A percentile compares a stretch with the other conserved stretches of the same genome.
Conservation (phyloP, 192 early-diverging fungal species). For the Mortierella claussenii region DNA sequence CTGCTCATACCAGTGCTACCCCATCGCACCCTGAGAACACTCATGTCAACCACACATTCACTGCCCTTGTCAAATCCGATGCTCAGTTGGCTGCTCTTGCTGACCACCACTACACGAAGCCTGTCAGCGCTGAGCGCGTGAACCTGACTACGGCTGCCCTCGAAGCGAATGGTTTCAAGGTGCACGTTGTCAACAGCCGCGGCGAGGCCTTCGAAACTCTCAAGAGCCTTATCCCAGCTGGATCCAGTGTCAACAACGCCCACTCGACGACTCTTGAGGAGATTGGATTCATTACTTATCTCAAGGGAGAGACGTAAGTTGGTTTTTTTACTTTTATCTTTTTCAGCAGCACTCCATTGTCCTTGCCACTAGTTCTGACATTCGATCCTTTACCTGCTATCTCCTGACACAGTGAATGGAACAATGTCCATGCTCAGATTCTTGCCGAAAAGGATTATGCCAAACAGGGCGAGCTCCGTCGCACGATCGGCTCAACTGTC, state of each 20-base stretch:
- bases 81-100: constrained; percentile 43
- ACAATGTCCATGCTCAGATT: constrained; percentile 52
- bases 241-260: constrained; percentile 52
- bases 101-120: constrained; percentile 32
- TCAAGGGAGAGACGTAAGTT: constrained; percentile 51
- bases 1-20: constrained; percentile 1
- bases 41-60: constrained; percentile 45
- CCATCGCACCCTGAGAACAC: constrained; percentile 43
- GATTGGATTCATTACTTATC: constrained; percentile 57
- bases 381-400: neutral
- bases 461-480: constrained; percentile 47
- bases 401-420: constrained; percentile 15
- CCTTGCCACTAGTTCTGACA: too few species aligned
- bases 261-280: constrained; percentile 56
- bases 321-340: neutral
- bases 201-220: constrained; percentile 51
- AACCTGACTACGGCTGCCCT: constrained; percentile 42
- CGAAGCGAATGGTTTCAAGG: constrained; percentile 50
- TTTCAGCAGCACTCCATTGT: neutral
- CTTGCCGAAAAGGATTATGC: constrained; percentile 45
- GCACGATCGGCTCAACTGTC: constrained; percentile 51
- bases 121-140: constrained; percentile 22
- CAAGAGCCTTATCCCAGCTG: constrained; percentile 55
- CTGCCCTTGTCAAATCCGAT: constrained; percentile 39
- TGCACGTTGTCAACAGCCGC: constrained; percentile 36